Evolutionary conservation across 73 alveolate species (phyloP).

Genomic region (Stentor coeruleus): DNA sequence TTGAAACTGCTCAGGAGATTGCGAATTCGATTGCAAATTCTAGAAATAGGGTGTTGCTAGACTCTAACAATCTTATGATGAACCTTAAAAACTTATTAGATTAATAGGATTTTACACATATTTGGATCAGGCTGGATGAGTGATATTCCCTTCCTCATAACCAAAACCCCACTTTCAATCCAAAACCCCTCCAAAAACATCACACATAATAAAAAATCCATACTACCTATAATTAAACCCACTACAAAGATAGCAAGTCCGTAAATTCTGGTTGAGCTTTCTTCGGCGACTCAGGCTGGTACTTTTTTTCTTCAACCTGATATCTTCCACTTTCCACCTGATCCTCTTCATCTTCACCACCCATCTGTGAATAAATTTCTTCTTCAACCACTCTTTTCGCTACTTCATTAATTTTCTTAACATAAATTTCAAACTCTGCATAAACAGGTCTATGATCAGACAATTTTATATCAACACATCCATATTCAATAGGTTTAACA

Average conservation of each 20-base stretch:
- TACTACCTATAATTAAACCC: too few relatives aligned
- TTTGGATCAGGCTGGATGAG: too few relatives aligned
- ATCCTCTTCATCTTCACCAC: not conserved
- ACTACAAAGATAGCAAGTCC: too few relatives aligned
- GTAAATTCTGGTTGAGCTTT: too few relatives aligned
- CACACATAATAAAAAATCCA: too few relatives aligned
- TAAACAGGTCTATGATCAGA: slow-evolving; percentile 66
- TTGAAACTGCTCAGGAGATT: slow-evolving; percentile 81
- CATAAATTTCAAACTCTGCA: slow-evolving; percentile 24
- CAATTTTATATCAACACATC: slow-evolving; percentile 27
- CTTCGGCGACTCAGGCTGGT: too few relatives aligned
- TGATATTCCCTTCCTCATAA: too few relatives aligned
- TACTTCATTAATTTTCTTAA: slow-evolving; percentile 31
- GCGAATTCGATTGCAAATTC: slow-evolving; percentile 66
- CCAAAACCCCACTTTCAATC: too few relatives aligned
- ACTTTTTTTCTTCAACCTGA: too few relatives aligned
- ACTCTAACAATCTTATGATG: slow-evolving; percentile 43
- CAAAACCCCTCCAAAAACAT: too few relatives aligned
- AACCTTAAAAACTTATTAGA: slow-evolving; percentile 10
- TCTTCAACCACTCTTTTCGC: slow-evolving; percentile 28
- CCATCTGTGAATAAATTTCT: slow-evolving; percentile 15
- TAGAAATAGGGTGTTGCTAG: slow-evolving; percentile 73
- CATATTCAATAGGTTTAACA: slow-evolving; percentile 33
- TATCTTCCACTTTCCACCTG: too few relatives aligned
- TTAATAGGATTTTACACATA: not conserved